Conservation (phyloP, 2,329 filamentous ascomycete genomes). For the Didymella sp. region DNA sequence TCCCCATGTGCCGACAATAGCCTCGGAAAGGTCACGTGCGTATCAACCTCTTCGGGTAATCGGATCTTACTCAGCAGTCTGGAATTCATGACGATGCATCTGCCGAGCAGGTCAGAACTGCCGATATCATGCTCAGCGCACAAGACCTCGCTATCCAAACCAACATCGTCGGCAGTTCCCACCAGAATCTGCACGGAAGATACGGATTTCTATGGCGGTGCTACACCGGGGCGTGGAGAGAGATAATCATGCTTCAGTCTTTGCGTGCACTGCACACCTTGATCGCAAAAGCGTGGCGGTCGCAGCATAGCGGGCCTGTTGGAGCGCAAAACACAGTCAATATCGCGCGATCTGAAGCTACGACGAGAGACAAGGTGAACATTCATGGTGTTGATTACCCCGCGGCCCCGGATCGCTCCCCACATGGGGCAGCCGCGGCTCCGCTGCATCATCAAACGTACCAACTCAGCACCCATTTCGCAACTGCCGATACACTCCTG, state of each 20-base stretch:
- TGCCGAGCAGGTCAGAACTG: slow-evolving; percentile 19
- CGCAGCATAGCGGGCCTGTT: background rate
- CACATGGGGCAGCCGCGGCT: background rate
- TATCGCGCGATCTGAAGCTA: background rate
- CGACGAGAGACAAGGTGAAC: background rate
- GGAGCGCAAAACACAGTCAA: background rate
- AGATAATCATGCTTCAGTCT: background rate
- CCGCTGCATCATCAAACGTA: slow-evolving; percentile 6
- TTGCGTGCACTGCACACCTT: background rate
- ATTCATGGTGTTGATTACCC: slow-evolving; percentile 16
- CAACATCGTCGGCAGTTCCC: slow-evolving; percentile 13
- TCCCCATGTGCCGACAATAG: background rate
- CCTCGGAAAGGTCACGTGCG: slow-evolving; percentile 8
- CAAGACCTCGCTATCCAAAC: slow-evolving; percentile 2
- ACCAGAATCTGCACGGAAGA: slow-evolving; percentile 4
- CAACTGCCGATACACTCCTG: slow-evolving; percentile 20
- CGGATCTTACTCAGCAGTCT: slow-evolving; percentile 1
- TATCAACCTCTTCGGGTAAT: background rate
- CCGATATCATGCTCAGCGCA: slow-evolving; percentile 10
- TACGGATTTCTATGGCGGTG: background rate
- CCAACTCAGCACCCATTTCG: background rate
- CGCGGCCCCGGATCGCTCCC: background rate
- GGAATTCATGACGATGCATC: slow-evolving; percentile 5
- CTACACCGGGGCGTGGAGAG: background rate
- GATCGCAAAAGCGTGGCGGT: background rate